These are phyloP conservation scores for Iris pallida DNA, from an alignment of 116 monocot genomes.

Conservation along the genomic window DNA sequence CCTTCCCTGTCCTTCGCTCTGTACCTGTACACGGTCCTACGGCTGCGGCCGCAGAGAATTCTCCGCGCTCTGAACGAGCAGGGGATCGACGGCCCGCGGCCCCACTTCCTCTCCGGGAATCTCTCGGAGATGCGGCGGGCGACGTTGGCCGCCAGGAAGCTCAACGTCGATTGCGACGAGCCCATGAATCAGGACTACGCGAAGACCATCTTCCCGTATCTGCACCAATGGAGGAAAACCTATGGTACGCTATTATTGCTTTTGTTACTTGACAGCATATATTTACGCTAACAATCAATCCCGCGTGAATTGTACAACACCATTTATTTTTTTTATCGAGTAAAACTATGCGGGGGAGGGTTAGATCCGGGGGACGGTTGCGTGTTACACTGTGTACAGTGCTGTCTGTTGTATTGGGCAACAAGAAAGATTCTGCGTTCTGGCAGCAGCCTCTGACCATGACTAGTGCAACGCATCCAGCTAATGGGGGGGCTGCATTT, in stretches of 20 bases:
- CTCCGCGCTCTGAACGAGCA: conserved; percentile 24
- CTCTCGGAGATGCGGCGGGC: conserved; percentile 18
- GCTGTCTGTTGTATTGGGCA: no score
- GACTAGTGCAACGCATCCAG: no score
- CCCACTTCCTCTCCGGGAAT: conserved; percentile 27
- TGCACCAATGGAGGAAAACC: conserved; percentile 22
- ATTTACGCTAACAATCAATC: no score
- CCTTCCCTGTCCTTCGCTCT: background rate
- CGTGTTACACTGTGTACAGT: no score
- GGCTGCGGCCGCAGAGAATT: conserved; percentile 22
- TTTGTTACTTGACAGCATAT: background rate
- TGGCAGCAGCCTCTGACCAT: no score
- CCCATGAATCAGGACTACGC: conserved; percentile 9
- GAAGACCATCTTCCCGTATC: conserved; percentile 17
- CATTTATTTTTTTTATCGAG: background rate
- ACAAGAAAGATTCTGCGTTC: no score
- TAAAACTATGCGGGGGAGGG: background rate
- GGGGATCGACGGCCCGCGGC: conserved; percentile 33
- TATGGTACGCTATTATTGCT: conserved; percentile 16
- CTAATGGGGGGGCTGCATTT: no score
- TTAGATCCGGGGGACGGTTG: background rate
- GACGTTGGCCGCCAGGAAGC: conserved; percentile 9
- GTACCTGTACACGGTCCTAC: conserved; percentile 13
- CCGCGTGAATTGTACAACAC: no score
- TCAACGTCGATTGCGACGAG: background rate